Percentiles rank a stretch among this genome's conserved stretches.
These are phyloP conservation scores for Venturia asperata DNA, from an alignment of 2,329 filamentous ascomycete genomes.

Conservation along the genomic window DNA sequence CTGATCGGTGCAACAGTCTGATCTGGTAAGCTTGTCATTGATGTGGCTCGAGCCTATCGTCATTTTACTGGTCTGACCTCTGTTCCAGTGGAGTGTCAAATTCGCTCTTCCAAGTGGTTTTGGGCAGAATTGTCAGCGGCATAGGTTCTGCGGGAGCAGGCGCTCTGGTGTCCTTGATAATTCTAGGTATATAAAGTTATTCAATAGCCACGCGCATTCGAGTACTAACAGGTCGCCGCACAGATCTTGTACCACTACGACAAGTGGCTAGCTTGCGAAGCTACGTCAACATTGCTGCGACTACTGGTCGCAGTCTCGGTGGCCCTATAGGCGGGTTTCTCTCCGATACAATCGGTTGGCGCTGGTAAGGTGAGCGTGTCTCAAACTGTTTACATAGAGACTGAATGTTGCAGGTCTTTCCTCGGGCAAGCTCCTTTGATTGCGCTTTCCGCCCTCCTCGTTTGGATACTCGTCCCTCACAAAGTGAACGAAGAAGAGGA, in stretches of 20 bases:
- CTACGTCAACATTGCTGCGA: slow-evolving; percentile 47
- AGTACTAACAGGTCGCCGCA: slow-evolving; percentile 24
- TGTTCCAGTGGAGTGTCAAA: slow-evolving; percentile 29
- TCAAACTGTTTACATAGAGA: not conserved
- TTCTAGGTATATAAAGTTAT: slow-evolving; percentile 13
- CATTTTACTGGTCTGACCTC: not conserved
- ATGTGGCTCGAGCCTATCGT: no score
- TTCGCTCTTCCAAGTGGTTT: slow-evolving; percentile 35
- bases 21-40: slow-evolving; percentile 22
- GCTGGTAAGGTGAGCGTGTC: slow-evolving; percentile 42
- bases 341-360: slow-evolving; percentile 57
- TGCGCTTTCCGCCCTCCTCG: slow-evolving; percentile 43
- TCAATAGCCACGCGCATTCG: not conserved
- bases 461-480: slow-evolving; percentile 27
- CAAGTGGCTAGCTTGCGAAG: slow-evolving; percentile 44
- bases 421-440: slow-evolving; percentile 51
- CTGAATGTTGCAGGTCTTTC: slow-evolving; percentile 43
- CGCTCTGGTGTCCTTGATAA: slow-evolving; percentile 20
- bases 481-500: slow-evolving; percentile 4
- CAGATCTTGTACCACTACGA: slow-evolving; percentile 43
- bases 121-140: slow-evolving; percentile 37
- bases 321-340: slow-evolving; percentile 54
- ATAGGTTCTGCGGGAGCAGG: slow-evolving; percentile 41
- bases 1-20: not conserved
- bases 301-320: slow-evolving; percentile 44